These are phyloP conservation scores for Nakazawaea wickerhamii DNA, from an alignment of 805 yeast species.

Conservation along the genomic window DNA sequence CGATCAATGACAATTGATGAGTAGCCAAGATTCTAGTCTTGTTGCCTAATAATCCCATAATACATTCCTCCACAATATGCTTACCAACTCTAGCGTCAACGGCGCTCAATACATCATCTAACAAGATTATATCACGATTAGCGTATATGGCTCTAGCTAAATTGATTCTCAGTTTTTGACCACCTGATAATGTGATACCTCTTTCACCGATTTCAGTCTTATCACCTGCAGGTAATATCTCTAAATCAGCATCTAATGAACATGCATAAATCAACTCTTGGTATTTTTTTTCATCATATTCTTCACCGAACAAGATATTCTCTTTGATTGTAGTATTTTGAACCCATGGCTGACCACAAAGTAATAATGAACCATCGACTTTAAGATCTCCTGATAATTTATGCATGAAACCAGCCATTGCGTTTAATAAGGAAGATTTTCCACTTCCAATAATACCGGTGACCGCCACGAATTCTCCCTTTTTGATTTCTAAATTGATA, in stretches of 20 bases:
- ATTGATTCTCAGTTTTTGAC: conserved; percentile 59
- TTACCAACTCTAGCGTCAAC: conserved; percentile 69
- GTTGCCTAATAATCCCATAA: conserved; percentile 48
- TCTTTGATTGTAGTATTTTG: conserved; percentile 45
- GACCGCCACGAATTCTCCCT: conserved; percentile 68
- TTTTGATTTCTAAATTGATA: conserved; percentile 46
- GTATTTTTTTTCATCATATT: conserved; percentile 36
- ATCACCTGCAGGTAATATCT: conserved; percentile 46
- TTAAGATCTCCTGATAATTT: conserved; percentile 40
- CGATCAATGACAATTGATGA: conserved; percentile 71
- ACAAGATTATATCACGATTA: conserved; percentile 48
- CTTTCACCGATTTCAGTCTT: conserved; percentile 53
- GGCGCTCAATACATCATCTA: conserved; percentile 66
- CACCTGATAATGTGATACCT: conserved; percentile 57
- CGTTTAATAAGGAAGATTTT: conserved; percentile 58
- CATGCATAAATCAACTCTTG: conserved; percentile 41
- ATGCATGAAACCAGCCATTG: conserved; percentile 60
- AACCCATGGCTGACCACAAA: conserved; percentile 51
- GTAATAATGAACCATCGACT: conserved; percentile 44
- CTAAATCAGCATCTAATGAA: conserved; percentile 40
- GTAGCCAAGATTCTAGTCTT: conserved; percentile 77
- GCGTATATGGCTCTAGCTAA: conserved; percentile 68
- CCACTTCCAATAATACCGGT: conserved; percentile 82
- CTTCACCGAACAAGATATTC: conserved; percentile 46
- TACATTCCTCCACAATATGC: conserved; percentile 52